Percentiles rank a stretch among this genome's conserved stretches.
phyloP scores from a whole-genome alignment of 2,329 filamentous ascomycete genomes.

The Aspergillus sp. region DNA sequence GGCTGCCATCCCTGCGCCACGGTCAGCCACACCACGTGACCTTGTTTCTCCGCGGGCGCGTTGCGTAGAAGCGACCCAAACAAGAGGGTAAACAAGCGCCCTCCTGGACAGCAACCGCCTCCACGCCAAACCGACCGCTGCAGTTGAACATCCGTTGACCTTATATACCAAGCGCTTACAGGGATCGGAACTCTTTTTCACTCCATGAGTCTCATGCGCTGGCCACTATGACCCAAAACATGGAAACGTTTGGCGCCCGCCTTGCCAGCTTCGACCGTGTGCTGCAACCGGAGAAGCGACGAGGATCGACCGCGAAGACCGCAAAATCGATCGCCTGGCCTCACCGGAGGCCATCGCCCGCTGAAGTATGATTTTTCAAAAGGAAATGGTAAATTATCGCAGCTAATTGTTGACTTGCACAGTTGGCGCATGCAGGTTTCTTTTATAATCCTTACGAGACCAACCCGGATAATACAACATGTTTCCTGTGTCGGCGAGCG shows the following conservation, averaged over 20 bases:
- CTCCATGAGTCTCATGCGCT: conserved; percentile 12
- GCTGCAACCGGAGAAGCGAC: conserved; percentile 64
- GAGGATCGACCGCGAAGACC: conserved; percentile 64
- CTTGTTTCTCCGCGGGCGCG: conserved; percentile 19
- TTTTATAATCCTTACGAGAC: conserved; percentile 75
- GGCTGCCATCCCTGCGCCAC: not conserved
- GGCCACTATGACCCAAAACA: conserved; percentile 35
- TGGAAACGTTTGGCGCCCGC: conserved; percentile 70
- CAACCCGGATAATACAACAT: conserved; percentile 83
- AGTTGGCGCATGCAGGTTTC: conserved; percentile 91
- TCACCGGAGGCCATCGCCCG: conserved; percentile 65
- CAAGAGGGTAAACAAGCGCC: conserved; percentile 24
- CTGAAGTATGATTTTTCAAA: conserved; percentile 55
- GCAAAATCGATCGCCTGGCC: conserved; percentile 70
- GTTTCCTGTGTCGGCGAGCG: conserved; percentile 80
- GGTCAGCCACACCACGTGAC: conserved; percentile 14
- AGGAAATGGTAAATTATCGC: not conserved
- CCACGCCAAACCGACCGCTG: not conserved
- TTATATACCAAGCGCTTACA: not conserved
- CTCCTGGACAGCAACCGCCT: not conserved
- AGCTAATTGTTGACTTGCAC: conserved; percentile 5
- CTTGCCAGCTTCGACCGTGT: conserved; percentile 74
- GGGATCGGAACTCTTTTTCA: not conserved
- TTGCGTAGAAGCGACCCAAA: conserved; percentile 19
- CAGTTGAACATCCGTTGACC: not conserved